Base-by-base conservation (phyloP, 1,284 basidiomycete genomes). In the Porodaedalea pini region DNA sequence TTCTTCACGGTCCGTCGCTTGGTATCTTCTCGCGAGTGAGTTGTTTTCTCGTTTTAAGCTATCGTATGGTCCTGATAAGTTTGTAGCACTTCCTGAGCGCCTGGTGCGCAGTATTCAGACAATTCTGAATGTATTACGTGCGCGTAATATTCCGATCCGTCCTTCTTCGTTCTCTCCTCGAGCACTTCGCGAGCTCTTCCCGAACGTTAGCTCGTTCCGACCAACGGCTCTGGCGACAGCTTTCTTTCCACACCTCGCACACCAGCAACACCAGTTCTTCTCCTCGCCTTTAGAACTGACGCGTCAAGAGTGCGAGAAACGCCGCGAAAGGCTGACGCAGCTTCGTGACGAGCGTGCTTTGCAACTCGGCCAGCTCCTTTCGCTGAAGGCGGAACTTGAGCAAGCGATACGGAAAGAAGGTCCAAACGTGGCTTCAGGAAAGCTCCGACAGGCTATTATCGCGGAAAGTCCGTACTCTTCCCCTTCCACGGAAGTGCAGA, bases 1-100 rank as follows among this genome's bases (percentile, higher is more conserved):
- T 34, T 88, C 87, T 0, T 67, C 70, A 37, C 61, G 67, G 48
- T 78, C 73, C 34, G 71, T 82, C 6, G 74, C 75, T 10, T 74
- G 77, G 67, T 87, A 86, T 67, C 71, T 90, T 27, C 59, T 90
- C 3, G 84, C 88, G 73, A 88, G 88, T 90, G 65, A 60, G 78
- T 73, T n/a, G 5, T 1, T 3, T 41, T 25, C 10, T 21, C 10
- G 23, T 47, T n/a, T 43, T 40, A 55, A 21, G 21, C 27, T 29
- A 6, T 8, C 40, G n/a, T n/a, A 29, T n/a, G 27, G 4, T 31
- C 45, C 32, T 61, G 32, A 51, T 17, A 47, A 8, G 3, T 11
- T 3, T 44, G 2, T 59, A 89, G 86, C 86, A 6, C 68, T 84
- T 34, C 87, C 87, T 6, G 58, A 69, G 19, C 81, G 87, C 2